phyloP scores from a whole-genome alignment of 495 filamentous ascomycete species.

The Podospora conica region DNA sequence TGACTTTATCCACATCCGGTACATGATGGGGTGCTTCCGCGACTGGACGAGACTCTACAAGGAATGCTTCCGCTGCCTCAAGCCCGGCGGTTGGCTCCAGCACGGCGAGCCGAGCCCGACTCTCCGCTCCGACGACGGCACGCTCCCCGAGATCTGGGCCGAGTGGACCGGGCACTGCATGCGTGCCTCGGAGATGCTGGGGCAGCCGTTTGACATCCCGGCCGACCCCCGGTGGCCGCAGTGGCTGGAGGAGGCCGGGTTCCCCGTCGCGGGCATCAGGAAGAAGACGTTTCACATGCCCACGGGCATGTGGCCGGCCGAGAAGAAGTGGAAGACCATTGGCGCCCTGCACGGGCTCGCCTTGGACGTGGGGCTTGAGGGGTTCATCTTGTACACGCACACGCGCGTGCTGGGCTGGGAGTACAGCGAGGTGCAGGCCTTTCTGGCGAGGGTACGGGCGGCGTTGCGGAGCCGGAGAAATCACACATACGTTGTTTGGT shows the following conservation, averaged over 20 bases:
- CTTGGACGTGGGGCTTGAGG: constrained; percentile 41
- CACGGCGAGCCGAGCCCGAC: constrained; percentile 19
- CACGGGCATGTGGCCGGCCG: constrained; percentile 48
- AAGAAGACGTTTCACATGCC: constrained; percentile 42
- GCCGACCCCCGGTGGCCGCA: constrained; percentile 29
- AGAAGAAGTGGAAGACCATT: constrained; percentile 35
- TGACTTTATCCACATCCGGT: constrained; percentile 59
- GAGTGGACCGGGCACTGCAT: constrained; percentile 33
- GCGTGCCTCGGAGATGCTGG: constrained; percentile 22
- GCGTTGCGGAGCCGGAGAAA: constrained; percentile 33
- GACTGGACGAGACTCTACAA: constrained; percentile 47
- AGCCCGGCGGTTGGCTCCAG: constrained; percentile 39
- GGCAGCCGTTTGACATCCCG: constrained; percentile 28
- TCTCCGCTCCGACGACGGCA: constrained; percentile 32
- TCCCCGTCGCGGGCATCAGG: constrained; percentile 37
- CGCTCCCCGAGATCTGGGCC: constrained; percentile 32
- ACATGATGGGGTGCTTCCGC: constrained; percentile 46
- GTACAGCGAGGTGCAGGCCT: constrained; percentile 38
- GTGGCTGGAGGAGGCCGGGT: constrained; percentile 50
- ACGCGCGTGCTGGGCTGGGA: constrained; percentile 41
- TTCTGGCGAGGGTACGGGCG: constrained; percentile 33
- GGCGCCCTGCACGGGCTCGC: constrained; percentile 22
- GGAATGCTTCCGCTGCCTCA: constrained; percentile 28
- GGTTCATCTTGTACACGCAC: constrained; percentile 38
- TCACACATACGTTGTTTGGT: constrained; percentile 41